These are phyloP conservation scores for Podila verticillata DNA, from an alignment of 192 early-diverging fungal genomes.

Conservation along the genomic window DNA sequence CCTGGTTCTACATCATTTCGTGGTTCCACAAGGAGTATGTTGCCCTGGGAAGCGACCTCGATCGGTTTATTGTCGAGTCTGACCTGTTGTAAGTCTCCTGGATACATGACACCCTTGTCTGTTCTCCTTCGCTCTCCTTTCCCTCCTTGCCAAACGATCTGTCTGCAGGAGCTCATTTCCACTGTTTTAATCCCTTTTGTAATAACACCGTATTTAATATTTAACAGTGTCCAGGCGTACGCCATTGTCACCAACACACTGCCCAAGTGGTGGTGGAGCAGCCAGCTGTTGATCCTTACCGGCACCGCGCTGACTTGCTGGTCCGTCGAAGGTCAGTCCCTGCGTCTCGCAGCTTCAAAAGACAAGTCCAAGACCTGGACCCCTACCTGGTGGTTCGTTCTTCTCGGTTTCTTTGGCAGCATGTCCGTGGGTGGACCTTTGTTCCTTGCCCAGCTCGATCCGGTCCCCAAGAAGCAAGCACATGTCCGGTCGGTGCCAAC, in stretches of 20 bases:
- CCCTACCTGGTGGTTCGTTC: conserved; percentile 50
- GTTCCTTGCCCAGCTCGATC: conserved; percentile 40
- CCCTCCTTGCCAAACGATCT: background rate
- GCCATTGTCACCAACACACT: conserved; percentile 47
- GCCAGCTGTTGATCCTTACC: conserved; percentile 39
- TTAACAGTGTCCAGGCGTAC: conserved; percentile 39
- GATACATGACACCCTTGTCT: background rate
- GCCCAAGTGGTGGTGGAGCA: conserved; percentile 52
- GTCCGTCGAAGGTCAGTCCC: conserved; percentile 46
- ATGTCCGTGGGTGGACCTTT: conserved; percentile 50
- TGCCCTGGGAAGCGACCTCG: conserved; percentile 19
- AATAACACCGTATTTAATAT: background rate
- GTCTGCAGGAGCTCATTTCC: background rate
- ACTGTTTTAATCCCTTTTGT: too few relatives aligned
- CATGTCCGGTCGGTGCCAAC: conserved; percentile 31
- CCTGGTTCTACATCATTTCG: conserved; percentile 47
- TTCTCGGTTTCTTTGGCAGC: conserved; percentile 47
- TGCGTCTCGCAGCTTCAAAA: conserved; percentile 1
- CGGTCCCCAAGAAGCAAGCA: conserved; percentile 14
- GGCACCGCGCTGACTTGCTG: conserved; percentile 45
- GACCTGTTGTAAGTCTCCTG: conserved; percentile 40
- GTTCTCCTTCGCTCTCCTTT: too few relatives aligned
- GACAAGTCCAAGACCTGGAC: conserved; percentile 26
- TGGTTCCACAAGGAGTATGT: conserved; percentile 44
- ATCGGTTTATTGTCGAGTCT: conserved; percentile 45